A percentile compares a stretch with the other conserved stretches of the same genome.
Conservation (phyloP, 108 stramenopile genomes). For the Poteriospumella lacustris region DNA sequence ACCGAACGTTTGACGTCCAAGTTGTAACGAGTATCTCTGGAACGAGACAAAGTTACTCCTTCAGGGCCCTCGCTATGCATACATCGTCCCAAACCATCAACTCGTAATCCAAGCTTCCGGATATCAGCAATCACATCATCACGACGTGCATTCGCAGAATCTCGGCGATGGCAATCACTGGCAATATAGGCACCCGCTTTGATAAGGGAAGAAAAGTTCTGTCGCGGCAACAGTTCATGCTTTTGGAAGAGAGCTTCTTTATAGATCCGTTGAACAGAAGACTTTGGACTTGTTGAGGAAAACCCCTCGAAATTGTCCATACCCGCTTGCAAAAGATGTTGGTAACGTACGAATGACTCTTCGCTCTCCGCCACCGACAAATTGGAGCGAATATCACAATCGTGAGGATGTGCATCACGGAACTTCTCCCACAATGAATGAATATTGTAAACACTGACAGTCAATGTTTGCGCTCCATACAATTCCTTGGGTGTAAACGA, state of each 20-base stretch:
- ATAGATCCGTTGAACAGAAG: constrained; percentile 1
- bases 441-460: not conserved
- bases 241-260: not conserved
- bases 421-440: not conserved
- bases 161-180: not conserved
- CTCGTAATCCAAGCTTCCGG: not conserved
- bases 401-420: not conserved
- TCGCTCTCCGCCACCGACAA: not conserved
- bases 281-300: not conserved
- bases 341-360: not conserved
- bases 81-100: constrained; percentile 19
- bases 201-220: constrained; percentile 4
- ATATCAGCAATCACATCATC: not conserved
- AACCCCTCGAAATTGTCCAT: not conserved
- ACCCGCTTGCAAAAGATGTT: not conserved
- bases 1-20: not conserved
- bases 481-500: not conserved
- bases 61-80: constrained; percentile 11
- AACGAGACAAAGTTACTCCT: not conserved
- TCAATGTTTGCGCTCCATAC: no score
- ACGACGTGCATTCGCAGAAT: constrained; percentile 4
- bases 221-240: not conserved
- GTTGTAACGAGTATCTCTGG: not conserved
- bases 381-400: not conserved
- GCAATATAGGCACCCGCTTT: not conserved